phyloP scores from a whole-genome alignment of 1,284 basidiomycete species.

The Paramarasmius palmivorus region DNA sequence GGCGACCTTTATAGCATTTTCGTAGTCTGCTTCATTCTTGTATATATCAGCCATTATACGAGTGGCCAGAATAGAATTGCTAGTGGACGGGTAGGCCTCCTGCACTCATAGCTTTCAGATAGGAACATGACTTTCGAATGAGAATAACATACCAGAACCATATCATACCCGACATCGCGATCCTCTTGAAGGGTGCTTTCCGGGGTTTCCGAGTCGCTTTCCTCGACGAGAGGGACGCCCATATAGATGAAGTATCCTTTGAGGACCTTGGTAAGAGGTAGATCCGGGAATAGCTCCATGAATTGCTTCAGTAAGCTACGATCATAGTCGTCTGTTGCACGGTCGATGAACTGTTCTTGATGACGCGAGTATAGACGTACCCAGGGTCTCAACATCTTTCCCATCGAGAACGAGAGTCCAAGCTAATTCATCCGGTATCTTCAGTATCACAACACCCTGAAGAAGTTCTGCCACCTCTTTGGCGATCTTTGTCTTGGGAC shows the following conservation, averaged over 20 bases:
- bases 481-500: slow-evolving; percentile 50
- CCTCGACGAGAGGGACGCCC: slow-evolving; percentile 46
- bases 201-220: slow-evolving; percentile 36
- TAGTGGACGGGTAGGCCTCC: slow-evolving; percentile 60
- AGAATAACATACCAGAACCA: slow-evolving; percentile 45
- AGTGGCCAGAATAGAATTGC: slow-evolving; percentile 71
- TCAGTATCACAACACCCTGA: slow-evolving; percentile 71
- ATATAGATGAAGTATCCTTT: slow-evolving; percentile 69
- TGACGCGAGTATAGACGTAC: slow-evolving; percentile 42
- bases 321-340: slow-evolving; percentile 65
- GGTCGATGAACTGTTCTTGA: background rate
- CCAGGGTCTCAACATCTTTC: slow-evolving; percentile 67
- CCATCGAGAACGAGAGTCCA: slow-evolving; percentile 84
- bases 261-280: slow-evolving; percentile 59
- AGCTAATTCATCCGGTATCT: slow-evolving; percentile 74
- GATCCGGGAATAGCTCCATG: slow-evolving; percentile 67
- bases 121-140: background rate
- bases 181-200: slow-evolving; percentile 35
- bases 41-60: slow-evolving; percentile 77
- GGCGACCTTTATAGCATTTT: slow-evolving; percentile 70
- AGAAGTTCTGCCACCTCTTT: slow-evolving; percentile 72
- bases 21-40: slow-evolving; percentile 74
- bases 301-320: slow-evolving; percentile 63
- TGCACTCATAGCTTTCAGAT: slow-evolving; percentile 26
- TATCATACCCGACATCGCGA: slow-evolving; percentile 37